Evolutionary conservation across 1,139 yeast genomes (phyloP), one percentile per base, ranked within the genome.

Genomic region (Diutina ranongensis): DNA sequence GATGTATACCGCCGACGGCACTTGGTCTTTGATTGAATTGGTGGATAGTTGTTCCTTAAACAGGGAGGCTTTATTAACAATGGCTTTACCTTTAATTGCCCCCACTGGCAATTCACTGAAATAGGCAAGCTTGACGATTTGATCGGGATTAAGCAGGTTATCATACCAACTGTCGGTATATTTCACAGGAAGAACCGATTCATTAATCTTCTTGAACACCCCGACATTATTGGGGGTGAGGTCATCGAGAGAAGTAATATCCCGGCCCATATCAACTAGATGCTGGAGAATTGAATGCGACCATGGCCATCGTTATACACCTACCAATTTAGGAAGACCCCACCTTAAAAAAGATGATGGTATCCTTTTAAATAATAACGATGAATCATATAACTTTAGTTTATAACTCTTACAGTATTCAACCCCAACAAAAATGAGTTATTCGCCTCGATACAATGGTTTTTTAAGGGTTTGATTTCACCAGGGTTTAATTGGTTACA

Each of bases 81-180:
- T 38, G n/a, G 42, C 42, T 8, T 38, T 38, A n/a, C 21, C 33
- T 15, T 25, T 22, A 32, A 84, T 65, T 2, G 79, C 81, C 3
- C 89, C 95, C 4, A 85, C 87, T 12, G 94, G 85, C 13, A 78
- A 64, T 52, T 79, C 87, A 15, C 79, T 71, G 56, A 69, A 77
- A 59, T 62, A 80, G 2, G 81, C 85, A 48, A 71, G 52, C 51
- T 64, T 63, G 25, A 61, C 65, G 35, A 68, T 57, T 47, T 62
- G 67, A 46, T 62, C 66, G 1, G 59, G 49, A 8, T 67, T 62
- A 19, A 68, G 57, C 10, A 72, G 58, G 21, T 64, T 66, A 18
- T 64, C 52, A 50, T 75, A 72, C 70, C 78, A 77, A 10, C 60
- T 57, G 1, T 70, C 70, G 1, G 72, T 58, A 52, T 71, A 76